These are phyloP conservation scores for Phytopythium oedochilum DNA, from an alignment of 352 stramenopile species.

Conservation along the genomic window DNA sequence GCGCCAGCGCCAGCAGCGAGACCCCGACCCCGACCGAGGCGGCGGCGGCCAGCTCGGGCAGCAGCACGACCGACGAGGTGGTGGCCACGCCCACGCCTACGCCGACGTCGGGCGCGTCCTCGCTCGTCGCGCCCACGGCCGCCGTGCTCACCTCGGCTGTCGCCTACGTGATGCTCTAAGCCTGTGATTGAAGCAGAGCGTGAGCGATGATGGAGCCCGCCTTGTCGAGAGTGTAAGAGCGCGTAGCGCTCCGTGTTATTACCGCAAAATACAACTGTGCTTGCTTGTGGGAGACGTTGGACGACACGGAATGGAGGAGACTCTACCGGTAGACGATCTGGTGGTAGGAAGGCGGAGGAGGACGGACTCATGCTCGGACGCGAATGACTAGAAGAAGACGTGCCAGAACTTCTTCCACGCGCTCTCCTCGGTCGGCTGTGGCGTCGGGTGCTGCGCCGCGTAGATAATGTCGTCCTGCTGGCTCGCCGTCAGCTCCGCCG, in stretches of 20 bases:
- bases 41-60: not conserved
- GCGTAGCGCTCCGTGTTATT: slow-evolving; percentile 3
- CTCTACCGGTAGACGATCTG: not conserved
- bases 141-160: slow-evolving; percentile 20
- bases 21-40: slow-evolving; percentile 2
- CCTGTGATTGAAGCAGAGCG: too few relatives aligned
- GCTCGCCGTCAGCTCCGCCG: slow-evolving; percentile 3
- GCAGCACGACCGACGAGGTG: not conserved
- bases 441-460: not conserved
- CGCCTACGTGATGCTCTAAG: slow-evolving; percentile 35
- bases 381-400: not conserved
- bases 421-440: slow-evolving; percentile 1
- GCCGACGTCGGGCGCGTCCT: slow-evolving; percentile 7
- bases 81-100: slow-evolving; percentile 2
- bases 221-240: not conserved
- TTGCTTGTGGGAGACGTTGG: not conserved
- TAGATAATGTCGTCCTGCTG: slow-evolving; percentile 5
- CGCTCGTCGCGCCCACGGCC: slow-evolving; percentile 14
- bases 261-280: slow-evolving; percentile 3
- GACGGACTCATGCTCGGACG: not conserved
- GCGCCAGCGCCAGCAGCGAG: slow-evolving; percentile 8
- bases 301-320: too few relatives aligned
- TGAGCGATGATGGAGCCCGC: too few relatives aligned
- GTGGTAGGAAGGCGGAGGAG: not conserved
- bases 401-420: slow-evolving; percentile 5